Conservation (phyloP, 768 basidiomycete species). For the Lyophyllum shimeji region DNA sequence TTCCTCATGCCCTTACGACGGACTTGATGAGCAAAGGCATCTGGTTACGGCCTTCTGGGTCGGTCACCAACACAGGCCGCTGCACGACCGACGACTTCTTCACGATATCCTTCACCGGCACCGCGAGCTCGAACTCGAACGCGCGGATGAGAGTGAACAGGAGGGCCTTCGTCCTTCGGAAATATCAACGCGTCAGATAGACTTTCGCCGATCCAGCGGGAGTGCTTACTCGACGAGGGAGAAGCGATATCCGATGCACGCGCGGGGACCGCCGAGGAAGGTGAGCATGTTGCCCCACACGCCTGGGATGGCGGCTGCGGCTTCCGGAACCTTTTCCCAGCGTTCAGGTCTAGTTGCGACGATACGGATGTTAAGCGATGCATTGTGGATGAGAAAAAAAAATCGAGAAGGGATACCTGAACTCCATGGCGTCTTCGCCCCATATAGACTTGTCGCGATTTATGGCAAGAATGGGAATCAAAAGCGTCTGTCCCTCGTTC, state of each 20-base stretch:
- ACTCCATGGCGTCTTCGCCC: constrained; percentile 65
- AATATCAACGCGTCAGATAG: neutral
- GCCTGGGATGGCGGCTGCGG: constrained; percentile 48
- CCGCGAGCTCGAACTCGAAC: constrained; percentile 56
- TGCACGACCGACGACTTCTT: constrained; percentile 41
- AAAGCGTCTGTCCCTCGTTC: constrained; percentile 43
- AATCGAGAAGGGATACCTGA: constrained; percentile 41
- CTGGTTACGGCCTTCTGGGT: constrained; percentile 38
- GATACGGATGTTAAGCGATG: constrained; percentile 31
- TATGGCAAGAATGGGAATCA: constrained; percentile 51
- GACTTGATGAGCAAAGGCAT: constrained; percentile 42
- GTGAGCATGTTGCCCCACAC: constrained; percentile 59
- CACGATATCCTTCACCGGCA: constrained; percentile 42
- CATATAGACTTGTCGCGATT: constrained; percentile 54
- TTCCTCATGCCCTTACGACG: neutral
- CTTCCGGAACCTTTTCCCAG: constrained; percentile 51
- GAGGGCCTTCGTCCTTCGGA: constrained; percentile 33
- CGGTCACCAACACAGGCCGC: constrained; percentile 41
- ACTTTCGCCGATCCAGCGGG: too few relatives aligned
- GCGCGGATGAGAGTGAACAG: constrained; percentile 51
- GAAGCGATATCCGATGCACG: constrained; percentile 70
- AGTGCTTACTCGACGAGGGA: constrained; percentile 51
- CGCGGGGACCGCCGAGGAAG: constrained; percentile 65
- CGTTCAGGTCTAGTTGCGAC: constrained; percentile 62
- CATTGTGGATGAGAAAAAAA: constrained; percentile 44